Base-by-base conservation (phyloP, 2,329 filamentous ascomycete genomes). In the Cercospora sp. region DNA sequence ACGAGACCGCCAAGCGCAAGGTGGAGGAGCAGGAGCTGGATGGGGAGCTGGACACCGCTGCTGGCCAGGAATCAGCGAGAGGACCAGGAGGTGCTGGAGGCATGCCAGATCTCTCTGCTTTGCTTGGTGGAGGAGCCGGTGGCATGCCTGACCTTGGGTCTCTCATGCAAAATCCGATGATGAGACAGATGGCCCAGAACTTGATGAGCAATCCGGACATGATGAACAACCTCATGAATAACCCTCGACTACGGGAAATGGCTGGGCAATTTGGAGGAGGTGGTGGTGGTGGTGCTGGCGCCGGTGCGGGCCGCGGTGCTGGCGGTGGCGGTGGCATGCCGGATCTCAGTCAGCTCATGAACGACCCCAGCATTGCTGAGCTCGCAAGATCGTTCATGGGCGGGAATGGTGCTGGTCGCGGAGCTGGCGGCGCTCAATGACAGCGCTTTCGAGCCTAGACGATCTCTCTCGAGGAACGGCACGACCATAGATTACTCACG, bases 161-260 rank as follows among this genome's bases (percentile, higher is more conserved):
- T 71, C 89, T 99, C 79, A 96, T 98, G 93, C 93, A 85, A 84
- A 99, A 98, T 84, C 95, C 95, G 65, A 98, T 98, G 95, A 96
- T 99, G 83, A 89, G 93, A 61, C 91, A 87, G 82, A 97, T 98
- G 93, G 95, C 95, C 4, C 93, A 97, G 84, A 97, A 92, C 81
- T 82, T 99, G 65, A 98, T 98, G 95, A 92, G 89, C 82, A 97
- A 99, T 83, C 95, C 95, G 0, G 92, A 96, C 9, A 89, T 94
- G 84, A 91, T 98, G 88, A 87, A 85, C 78, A 95, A 93, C 79
- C 82, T 99, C 67, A 97, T 99, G 94, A 93, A 85, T 85, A 98
- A 99, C 84, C 95, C 95, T 3, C 87, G 90, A 69, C 83, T 98
- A 70, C 87, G 92, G 66, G 89, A 96, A 78, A 94, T 97, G 93